phyloP scores from a whole-genome alignment of 306 rosid species.

The Quercus engelmannii region DNA sequence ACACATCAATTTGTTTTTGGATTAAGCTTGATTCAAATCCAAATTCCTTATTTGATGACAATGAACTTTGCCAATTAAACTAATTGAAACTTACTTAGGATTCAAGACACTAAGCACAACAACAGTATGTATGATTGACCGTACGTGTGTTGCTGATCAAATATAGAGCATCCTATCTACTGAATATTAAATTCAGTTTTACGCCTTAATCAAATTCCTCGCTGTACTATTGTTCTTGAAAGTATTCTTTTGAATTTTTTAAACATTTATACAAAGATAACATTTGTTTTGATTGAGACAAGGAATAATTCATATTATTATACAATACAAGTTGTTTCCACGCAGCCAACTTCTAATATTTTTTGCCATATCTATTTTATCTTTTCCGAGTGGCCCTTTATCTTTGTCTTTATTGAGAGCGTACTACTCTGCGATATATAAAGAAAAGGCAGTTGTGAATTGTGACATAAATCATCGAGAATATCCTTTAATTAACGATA shows the following conservation, averaged over 20 bases:
- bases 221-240: not conserved
- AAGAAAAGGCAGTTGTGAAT: slow-evolving; percentile 1
- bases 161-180: not conserved
- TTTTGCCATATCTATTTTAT: not conserved
- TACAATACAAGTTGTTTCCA: not conserved
- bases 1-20: too few species aligned
- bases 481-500: slow-evolving; percentile 25
- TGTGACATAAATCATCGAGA: slow-evolving; percentile 10
- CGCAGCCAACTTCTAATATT: not conserved
- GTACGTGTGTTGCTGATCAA: not conserved
- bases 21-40: too few species aligned
- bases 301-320: not conserved
- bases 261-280: not conserved
- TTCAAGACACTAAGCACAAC: not conserved
- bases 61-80: too few species aligned
- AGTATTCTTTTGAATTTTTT: not conserved
- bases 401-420: slow-evolving; percentile 14
- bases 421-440: not conserved
- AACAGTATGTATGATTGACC: not conserved
- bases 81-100: too few species aligned
- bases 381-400: slow-evolving; percentile 12
- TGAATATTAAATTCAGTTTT: not conserved
- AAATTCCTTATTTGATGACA: too few species aligned
- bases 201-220: not conserved
- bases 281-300: not conserved